phyloP scores from a whole-genome alignment of 1,139 yeast species.

The Oligophagozyma castellii region DNA sequence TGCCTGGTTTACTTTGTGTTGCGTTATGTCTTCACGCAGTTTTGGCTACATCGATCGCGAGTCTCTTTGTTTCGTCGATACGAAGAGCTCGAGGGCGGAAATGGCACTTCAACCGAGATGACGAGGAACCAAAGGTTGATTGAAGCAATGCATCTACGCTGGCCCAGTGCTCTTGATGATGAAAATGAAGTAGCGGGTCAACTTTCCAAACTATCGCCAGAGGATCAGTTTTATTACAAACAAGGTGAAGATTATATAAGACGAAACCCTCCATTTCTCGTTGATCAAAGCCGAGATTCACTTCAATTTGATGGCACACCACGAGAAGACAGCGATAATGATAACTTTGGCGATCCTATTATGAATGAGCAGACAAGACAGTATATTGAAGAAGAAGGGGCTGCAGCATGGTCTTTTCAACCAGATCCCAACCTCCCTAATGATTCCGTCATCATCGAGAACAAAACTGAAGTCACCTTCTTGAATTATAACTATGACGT shows the following conservation, averaged over 20 bases:
- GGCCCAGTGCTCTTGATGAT: conserved; percentile 49
- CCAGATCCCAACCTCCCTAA: conserved; percentile 51
- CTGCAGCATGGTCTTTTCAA: conserved; percentile 83
- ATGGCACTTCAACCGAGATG: too few species aligned
- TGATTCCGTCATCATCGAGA: conserved; percentile 48
- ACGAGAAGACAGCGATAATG: conserved; percentile 23
- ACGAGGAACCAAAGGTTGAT: conserved; percentile 4
- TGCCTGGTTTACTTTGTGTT: conserved; percentile 13
- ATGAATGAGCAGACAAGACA: conserved; percentile 35
- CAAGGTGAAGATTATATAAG: conserved; percentile 40
- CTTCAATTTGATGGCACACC: conserved; percentile 4
- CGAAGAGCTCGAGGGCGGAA: conserved; percentile 2
- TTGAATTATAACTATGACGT: conserved; percentile 54
- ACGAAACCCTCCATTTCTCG: conserved; percentile 39
- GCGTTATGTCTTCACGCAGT: conserved; percentile 10
- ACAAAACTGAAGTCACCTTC: conserved; percentile 68
- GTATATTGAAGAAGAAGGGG: conserved; percentile 78
- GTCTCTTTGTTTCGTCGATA: conserved; percentile 9
- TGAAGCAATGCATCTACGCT: conserved; percentile 18
- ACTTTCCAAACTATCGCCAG: conserved; percentile 50
- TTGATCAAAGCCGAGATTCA: conserved; percentile 24
- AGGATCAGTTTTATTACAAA: conserved; percentile 65
- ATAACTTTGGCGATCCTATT: conserved; percentile 32
- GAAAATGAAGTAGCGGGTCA: conserved; percentile 52
- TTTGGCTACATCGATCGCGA: conserved; percentile 8